Base-by-base conservation (phyloP, 495 filamentous ascomycete species). In the Pseudomonodictys pantanalensis region DNA sequence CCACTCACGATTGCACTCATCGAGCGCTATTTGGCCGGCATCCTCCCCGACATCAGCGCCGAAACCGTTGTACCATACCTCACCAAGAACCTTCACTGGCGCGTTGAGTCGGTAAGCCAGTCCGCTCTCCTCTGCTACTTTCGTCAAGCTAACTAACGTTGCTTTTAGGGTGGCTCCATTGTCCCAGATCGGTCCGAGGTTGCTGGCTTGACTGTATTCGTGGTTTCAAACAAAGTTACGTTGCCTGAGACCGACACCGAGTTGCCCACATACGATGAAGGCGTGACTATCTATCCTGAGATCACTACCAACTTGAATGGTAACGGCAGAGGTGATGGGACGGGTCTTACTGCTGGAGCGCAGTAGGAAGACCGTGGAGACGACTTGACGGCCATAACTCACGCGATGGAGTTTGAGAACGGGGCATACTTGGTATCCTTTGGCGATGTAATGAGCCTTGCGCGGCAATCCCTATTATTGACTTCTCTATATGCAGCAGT, bases 1-100 rank as follows among this genome's bases (percentile, higher is more conserved):
- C 71, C 75, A 17, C 57, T 78, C 20, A 77, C 76, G 0, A 60
- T 68, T 17, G 74, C 74, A 38, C 60, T 77, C 56, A 60, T 72
- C 51, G 64, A 71, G 59, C 72, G 74, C 41, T 71, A 73, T 30
- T 60, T 71, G 6, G 71, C 60, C 3, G 67, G 66, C 7, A n/a
- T 45, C 41, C 12, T 45, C 20, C 41, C 12, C 17, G 41, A 45
- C 20, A n/a, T 45, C 17, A 45, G 8, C 41, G 20, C 8, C 8
- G 41, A 45, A 8, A 45, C 15, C 18, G 41, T 45, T 18, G 18
- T 7, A 17, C 15, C 12, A 7, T 45, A 45, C 18, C 41, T 45
- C 8, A n/a, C 12, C 8, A 18, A 45, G 41, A 45, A 45, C 18
- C 20, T 45, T n/a, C 41, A 45, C 18, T 45, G 41, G 41, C 12